Evolutionary conservation across 192 early-diverging fungal genomes (phyloP), one percentile per base, ranked within the genome.

Genomic region (Mortierella alpina): DNA sequence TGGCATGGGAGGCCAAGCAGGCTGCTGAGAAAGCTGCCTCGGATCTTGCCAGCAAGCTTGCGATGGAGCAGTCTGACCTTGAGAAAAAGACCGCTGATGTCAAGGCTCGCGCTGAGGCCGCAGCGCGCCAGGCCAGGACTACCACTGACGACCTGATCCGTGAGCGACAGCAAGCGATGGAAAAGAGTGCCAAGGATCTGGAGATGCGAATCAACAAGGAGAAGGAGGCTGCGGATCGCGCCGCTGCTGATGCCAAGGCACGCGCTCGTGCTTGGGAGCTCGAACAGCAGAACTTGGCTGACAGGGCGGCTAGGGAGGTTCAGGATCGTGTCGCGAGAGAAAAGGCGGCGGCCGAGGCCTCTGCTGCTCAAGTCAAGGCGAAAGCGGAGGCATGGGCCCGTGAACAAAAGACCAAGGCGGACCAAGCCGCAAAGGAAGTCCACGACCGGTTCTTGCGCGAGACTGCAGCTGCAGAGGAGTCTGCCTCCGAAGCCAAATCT

Each of bases 231-330:
- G 59, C 68, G 5, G 50, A 70, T 18, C 68, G 59, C 14, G 68
- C 47, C 7, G 59, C 50, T 18, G 41, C 48, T 5, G 68, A 70
- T 0, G 49, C 57, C 59, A 70, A 70, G 50, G 12, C 39, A 15
- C 57, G 57, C 7, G 59, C 40, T n/a, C 68, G 51, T 1, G 68
- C 59, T 23, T 70, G 68, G 68, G 59, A 70, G 59, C 58, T 49
- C 15, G 59, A 70, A 22, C 59, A 70, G 8, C 68, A 48, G 15
- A 48, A 8, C 7, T 22, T 50, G 41, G 68, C 59, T 31, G 58
- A 71, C 31, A 42, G 39, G 48, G 40, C 69, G 22, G 58, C 58
- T 11, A 45, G 23, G 9, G 69, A 71, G 23, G 55, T 71, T 40
- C 23, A 50, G 3, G 59, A 62, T 10, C 47, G 51, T 12, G 50